A percentile compares a stretch with the other conserved stretches of the same genome.
phyloP scores from a whole-genome alignment of 257 asterid species.

The Nyctanthes arbortristis region DNA sequence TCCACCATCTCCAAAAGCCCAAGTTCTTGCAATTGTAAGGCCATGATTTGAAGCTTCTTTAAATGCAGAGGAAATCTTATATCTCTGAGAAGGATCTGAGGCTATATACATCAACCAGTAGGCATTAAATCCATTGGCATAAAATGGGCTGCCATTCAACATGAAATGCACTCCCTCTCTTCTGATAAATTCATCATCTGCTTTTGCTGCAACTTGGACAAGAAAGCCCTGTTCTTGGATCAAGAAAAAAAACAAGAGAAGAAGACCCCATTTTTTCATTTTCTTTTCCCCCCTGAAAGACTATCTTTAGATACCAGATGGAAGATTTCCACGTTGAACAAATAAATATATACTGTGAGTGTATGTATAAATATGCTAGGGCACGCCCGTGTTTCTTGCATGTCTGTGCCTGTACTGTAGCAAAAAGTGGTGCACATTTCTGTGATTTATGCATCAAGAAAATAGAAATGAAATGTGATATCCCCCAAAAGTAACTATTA shows the following conservation, averaged over 20 bases:
- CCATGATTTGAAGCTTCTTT: conserved; percentile 44
- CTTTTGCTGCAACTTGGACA: conserved; percentile 22
- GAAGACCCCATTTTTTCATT: conserved; percentile 25
- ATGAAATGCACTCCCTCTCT: conserved; percentile 42
- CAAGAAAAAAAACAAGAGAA: conserved; percentile 26
- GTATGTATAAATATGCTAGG: not conserved
- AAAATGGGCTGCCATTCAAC: conserved; percentile 41
- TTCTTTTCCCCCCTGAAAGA: not conserved
- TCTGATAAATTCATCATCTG: conserved; percentile 46
- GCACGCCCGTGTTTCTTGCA: not conserved
- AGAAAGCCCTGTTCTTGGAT: conserved; percentile 19
- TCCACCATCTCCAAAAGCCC: conserved; percentile 78
- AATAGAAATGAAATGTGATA: too few relatives aligned
- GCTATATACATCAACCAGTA: conserved; percentile 59
- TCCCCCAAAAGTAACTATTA: too few relatives aligned
- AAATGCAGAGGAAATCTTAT: conserved; percentile 39
- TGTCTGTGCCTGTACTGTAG: not conserved
- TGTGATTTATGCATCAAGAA: not conserved
- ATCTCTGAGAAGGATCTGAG: conserved; percentile 47
- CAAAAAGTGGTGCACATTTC: not conserved
- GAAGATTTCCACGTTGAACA: not conserved
- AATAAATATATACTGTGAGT: too few relatives aligned
- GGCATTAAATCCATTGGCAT: conserved; percentile 64
- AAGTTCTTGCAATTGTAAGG: conserved; percentile 52
- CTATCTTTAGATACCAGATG: not conserved